phyloP scores from a whole-genome alignment of 192 early-diverging fungal genomes.

The Backusella macrospora region DNA sequence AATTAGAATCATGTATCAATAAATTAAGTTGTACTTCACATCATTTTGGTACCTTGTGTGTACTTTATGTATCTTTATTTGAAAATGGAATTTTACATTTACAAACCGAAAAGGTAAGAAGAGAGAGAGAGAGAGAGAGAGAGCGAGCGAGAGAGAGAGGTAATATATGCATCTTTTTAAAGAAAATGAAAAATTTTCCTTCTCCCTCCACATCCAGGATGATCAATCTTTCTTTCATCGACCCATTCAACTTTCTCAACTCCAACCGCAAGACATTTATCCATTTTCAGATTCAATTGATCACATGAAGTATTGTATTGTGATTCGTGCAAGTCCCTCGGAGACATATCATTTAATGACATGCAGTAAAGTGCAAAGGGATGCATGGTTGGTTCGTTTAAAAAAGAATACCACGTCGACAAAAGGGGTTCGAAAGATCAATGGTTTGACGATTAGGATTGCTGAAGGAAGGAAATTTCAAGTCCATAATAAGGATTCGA shows the following conservation, averaged over 20 bases:
- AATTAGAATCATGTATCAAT: constrained; percentile 13
- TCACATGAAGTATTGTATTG: constrained; percentile 19
- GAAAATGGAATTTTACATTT: constrained; percentile 16
- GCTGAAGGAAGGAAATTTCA: constrained; percentile 23
- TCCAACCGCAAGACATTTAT: constrained; percentile 11
- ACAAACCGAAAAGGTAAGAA: constrained; percentile 20
- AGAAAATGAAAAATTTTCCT: neutral
- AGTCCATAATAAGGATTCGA: constrained; percentile 15
- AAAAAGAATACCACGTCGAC: neutral
- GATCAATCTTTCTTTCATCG: constrained; percentile 14
- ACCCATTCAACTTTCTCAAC: constrained; percentile 2
- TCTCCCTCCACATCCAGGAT: constrained; percentile 2
- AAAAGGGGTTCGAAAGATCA: neutral
- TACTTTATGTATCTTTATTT: constrained; percentile 15
- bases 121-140: no score
- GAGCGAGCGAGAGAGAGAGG: no score
- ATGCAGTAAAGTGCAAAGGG: constrained; percentile 12
- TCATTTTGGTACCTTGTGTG: constrained; percentile 1
- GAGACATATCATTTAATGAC: constrained; percentile 21
- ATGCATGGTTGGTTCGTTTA: constrained; percentile 17
- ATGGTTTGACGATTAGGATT: constrained; percentile 15
- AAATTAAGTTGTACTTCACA: constrained; percentile 22
- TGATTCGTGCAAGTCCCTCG: neutral
- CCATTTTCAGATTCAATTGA: constrained; percentile 20
- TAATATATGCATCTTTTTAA: no score